Base-by-base conservation (phyloP, 139 green algal species). In the Chlorella sp. region DNA sequence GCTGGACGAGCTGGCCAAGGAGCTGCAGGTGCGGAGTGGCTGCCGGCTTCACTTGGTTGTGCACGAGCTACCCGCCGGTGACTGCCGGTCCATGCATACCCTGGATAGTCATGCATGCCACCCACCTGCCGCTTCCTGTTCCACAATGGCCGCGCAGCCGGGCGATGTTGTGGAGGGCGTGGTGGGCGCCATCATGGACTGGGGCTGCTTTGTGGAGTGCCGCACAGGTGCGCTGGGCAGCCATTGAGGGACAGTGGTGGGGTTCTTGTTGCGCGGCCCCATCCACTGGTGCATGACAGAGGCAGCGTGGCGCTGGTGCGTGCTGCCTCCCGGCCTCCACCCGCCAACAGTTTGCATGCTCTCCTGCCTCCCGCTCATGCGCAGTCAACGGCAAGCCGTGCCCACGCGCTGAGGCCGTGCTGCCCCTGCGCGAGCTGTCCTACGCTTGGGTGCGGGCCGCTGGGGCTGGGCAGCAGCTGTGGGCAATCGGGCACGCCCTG, bases 121-220 rank as follows among this genome's bases (percentile, higher is more conserved):
- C n/a, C n/a, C n/a, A n/a, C n/a, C n/a, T n/a, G n/a, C n/a, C n/a
- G n/a, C n/a, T n/a, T n/a, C n/a, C n/a, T n/a, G n/a, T n/a, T n/a
- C n/a, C n/a, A n/a, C n/a, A n/a, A n/a, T n/a, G n/a, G n/a, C n/a
- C n/a, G n/a, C 21, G 39, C 41, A 41, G 16, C 67, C 69, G 2
- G 91, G 92, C 1, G 83, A 91, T 34, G 63, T 89, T 0, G 74
- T 91, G 36, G 62, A 84, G 32, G 92, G 86, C 47, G 39, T 81
- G 6, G 88, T 95, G 25, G 88, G 67, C 16, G 70, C 57, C 47
- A 38, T 92, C 25, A 78, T 57, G 20, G 85, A 91, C 80, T 95
- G 89, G 84, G 92, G 91, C 25, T 91, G 88, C 16, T 94, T 94
- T 70, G 85, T 94, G 16, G 85, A 88, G 63, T 72, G 94, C 39